Conservation (phyloP, 768 basidiomycete species). For the Macrolepiota fuliginosa region DNA sequence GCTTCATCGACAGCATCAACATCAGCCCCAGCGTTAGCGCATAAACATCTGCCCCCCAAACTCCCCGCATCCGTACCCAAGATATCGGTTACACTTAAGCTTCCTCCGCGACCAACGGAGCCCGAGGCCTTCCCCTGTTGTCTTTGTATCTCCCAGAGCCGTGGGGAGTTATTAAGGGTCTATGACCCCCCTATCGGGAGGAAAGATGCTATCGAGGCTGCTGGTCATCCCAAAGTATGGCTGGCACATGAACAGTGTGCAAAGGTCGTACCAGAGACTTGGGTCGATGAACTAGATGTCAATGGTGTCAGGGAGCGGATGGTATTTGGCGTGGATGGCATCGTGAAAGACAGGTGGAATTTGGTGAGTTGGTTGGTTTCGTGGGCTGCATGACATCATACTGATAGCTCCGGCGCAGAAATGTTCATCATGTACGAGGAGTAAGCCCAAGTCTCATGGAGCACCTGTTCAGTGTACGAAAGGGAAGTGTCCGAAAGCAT, state of each 20-base stretch:
- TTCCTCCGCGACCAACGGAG: constrained; percentile 60
- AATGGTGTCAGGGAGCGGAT: constrained; percentile 45
- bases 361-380: constrained; percentile 52
- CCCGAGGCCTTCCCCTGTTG: constrained; percentile 63
- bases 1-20: constrained; percentile 13
- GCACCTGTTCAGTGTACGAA: constrained; percentile 91
- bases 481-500: constrained; percentile 91
- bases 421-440: constrained; percentile 84
- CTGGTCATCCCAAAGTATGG: constrained; percentile 51
- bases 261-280: constrained; percentile 84
- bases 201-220: constrained; percentile 49
- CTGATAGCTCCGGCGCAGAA: constrained; percentile 50
- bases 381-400: neutral
- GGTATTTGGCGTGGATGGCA: constrained; percentile 83
- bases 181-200: constrained; percentile 61
- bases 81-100: constrained; percentile 60
- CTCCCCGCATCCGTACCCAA: constrained; percentile 27
- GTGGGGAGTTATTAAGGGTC: constrained; percentile 59
- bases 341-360: constrained; percentile 92
- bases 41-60: constrained; percentile 6
- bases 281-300: constrained; percentile 70
- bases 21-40: neutral
- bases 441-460: constrained; percentile 62
- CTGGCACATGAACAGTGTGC: constrained; percentile 83
- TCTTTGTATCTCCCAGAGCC: constrained; percentile 55